These are phyloP conservation scores for Takashimella koratensis DNA, from an alignment of 1,284 basidiomycete genomes.

Conservation along the genomic window DNA sequence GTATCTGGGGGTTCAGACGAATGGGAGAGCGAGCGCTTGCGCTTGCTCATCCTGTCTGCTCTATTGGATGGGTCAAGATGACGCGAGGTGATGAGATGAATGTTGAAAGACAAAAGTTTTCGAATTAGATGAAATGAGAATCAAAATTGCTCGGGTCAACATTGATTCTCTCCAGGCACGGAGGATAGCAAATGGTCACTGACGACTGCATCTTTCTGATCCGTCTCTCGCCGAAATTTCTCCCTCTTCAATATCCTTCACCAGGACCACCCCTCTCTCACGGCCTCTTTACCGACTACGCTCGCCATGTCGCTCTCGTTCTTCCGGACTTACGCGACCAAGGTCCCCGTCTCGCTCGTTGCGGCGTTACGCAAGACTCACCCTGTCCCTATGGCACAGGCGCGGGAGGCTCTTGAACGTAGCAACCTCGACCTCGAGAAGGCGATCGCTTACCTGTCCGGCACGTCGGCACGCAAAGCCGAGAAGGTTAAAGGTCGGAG, in stretches of 20 bases:
- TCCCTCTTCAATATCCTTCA: too few relatives aligned
- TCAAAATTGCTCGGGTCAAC: too few relatives aligned
- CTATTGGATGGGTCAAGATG: too few relatives aligned
- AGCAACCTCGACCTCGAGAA: slow-evolving; percentile 68
- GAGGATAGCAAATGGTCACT: too few relatives aligned
- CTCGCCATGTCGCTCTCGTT: neutral
- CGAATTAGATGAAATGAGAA: too few relatives aligned
- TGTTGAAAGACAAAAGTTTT: too few relatives aligned
- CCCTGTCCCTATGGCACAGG: slow-evolving; percentile 76
- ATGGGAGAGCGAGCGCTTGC: neutral
- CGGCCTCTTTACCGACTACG: neutral
- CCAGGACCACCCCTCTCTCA: too few relatives aligned
- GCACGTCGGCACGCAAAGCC: slow-evolving; percentile 60
- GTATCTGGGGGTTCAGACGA: neutral
- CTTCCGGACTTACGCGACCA: slow-evolving; percentile 8
- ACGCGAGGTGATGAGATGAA: too few relatives aligned
- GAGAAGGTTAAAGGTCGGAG: slow-evolving; percentile 73
- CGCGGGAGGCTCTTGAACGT: slow-evolving; percentile 76
- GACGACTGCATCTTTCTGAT: too few relatives aligned
- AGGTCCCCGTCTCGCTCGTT: slow-evolving; percentile 66
- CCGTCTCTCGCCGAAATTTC: too few relatives aligned
- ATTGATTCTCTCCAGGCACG: too few relatives aligned
- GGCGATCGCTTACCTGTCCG: slow-evolving; percentile 76
- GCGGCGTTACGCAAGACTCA: slow-evolving; percentile 77
- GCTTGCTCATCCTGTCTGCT: neutral